Evolutionary conservation across 345 rosid species (phyloP), one percentile per base, ranked within the genome.

Genomic region (Hevea brasiliensis): DNA sequence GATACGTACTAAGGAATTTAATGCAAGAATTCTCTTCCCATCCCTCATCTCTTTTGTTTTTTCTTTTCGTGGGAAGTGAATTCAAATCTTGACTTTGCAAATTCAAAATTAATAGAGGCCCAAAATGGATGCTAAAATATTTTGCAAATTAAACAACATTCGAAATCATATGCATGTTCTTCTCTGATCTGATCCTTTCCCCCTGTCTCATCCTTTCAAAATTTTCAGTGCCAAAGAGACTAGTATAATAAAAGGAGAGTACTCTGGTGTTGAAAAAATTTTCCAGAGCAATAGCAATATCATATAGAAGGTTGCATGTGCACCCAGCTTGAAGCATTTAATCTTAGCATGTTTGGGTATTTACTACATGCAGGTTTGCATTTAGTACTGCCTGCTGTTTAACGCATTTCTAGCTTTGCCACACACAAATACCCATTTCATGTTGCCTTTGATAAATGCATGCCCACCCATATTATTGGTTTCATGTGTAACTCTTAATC

Each of bases 341-440:
- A 81, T 74, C 80, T 40, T 65, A 60, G 73, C 82, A 73, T 75
- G 87, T 70, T 77, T 77, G 55, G 14, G 78, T 80, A 80, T 72
- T 85, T 82, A 85, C 77, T 80, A 45, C 85, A 41, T 42, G 68
- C 84, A 84, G 77, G 84, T 82, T 80, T 79, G 81, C 84, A 80
- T 75, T 81, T 65, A 82, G 81, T 84, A n/a, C n/a, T n/a, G 82
- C 68, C 76, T 78, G 68, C 48, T 50, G 40, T 60, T 62, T 74
- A 80, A 75, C 87, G 82, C 80, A 79, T 59, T 79, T 84, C 76
- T 69, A 67, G 85, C 84, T 62, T 56, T 50, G 57, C 45, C 42
- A 58, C 70, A 74, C 75, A 64, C 78, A 72, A 73, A 60, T 62
- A 61, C 71, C 72, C 61, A 74, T 60, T 69, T 79, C 59, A 40